Evolutionary conservation across 805 yeast genomes (phyloP).

Genomic region (Monosporozyma siamensis): DNA sequence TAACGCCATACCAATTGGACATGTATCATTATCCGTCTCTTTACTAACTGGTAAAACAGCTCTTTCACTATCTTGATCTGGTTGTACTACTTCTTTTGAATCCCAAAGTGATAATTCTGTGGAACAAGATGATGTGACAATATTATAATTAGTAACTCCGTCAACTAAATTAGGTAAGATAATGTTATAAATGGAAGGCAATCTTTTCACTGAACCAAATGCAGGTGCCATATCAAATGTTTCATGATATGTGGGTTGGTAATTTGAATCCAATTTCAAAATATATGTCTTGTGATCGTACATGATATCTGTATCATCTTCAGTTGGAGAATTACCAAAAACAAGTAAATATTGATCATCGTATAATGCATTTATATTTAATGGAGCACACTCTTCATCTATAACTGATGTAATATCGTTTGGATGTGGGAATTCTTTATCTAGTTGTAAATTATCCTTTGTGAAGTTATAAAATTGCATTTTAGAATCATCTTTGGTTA

Average conservation of each 20-base stretch:
- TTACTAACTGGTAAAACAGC: conserved; percentile 69
- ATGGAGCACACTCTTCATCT: conserved; percentile 24
- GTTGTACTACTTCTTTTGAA: conserved; percentile 32
- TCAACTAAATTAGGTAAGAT: conserved; percentile 36
- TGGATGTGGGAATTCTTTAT: conserved; percentile 21
- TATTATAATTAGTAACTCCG: conserved; percentile 26
- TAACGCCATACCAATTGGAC: conserved; percentile 60
- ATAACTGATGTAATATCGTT: conserved; percentile 19
- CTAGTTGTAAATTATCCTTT: conserved; percentile 7
- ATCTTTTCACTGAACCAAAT: conserved; percentile 41
- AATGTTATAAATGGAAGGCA: conserved; percentile 37
- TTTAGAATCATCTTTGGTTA: background rate
- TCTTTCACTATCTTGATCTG: conserved; percentile 58
- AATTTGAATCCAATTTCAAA: conserved; percentile 7
- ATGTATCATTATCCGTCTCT: conserved; percentile 54
- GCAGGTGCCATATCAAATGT: conserved; percentile 42
- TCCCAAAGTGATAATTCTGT: conserved; percentile 50
- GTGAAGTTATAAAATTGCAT: conserved; percentile 1
- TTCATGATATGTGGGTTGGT: conserved; percentile 20
- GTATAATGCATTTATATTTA: conserved; percentile 17
- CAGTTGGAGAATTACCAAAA: conserved; percentile 23
- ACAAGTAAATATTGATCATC: conserved; percentile 19
- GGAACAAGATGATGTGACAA: conserved; percentile 55
- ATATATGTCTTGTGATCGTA: conserved; percentile 25
- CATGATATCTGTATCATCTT: conserved; percentile 15